Evolutionary conservation across 23 red algal species (phyloP), one percentile per base, ranked within the genome.

Genomic region (Gracilaria gracilis): DNA sequence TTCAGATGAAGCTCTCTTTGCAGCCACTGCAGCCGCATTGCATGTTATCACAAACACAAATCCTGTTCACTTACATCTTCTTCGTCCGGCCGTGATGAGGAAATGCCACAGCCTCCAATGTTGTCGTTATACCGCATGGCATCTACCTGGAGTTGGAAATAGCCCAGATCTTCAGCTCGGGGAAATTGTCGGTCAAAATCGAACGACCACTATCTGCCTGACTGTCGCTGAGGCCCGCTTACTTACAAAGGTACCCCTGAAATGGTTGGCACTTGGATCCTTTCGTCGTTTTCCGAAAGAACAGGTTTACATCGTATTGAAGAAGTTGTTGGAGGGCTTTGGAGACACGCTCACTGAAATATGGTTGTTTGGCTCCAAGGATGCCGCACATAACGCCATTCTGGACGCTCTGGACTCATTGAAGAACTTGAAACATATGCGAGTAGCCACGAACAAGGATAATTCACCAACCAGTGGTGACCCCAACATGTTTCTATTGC

Each of bases 71-170:
- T 39, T 70, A 39, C n/a, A 70, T 70, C n/a, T 70, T 70, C 65
- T 70, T 37, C 65, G 65, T 39, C 65, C 65, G 6, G 27, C 34
- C 14, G 34, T 34, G 65, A 37, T 70, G 65, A 70, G 17, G 29
- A 34, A 39, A 15, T 17, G 65, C n/a, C 65, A 70, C 65, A 39
- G 32, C 14, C 34, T 39, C 29, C 35, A 39, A 17, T 70, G 65
- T 24, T 70, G 29, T 70, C 65, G 65, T 70, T 70, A 70, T 28
- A 70, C 65, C 6, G 11, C 65, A 15, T 70, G 65, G 65, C 65
- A 70, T 70, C 17, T 70, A 39, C 65, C 36, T 35, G 65, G 65
- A n/a, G 65, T 70, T 70, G 65, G 65, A 37, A 70, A 70, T 28
- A 70, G 65, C 35, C 65, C 29, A 34, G 65, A 70, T 39, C 65